phyloP scores from a whole-genome alignment of 2,329 filamentous ascomycete genomes.

The Fusarium austroafricanum region DNA sequence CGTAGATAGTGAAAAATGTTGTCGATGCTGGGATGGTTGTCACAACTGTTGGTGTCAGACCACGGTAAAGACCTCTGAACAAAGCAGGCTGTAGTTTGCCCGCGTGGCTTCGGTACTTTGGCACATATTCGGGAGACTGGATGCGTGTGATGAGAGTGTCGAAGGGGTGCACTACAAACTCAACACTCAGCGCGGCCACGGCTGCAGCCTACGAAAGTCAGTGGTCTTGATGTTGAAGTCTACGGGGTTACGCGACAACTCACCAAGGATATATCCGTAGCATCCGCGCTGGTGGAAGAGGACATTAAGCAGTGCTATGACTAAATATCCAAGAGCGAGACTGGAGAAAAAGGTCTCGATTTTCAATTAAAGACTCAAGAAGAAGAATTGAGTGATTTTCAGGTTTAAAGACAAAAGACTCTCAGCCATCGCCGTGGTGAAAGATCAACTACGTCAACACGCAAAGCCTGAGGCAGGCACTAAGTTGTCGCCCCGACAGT shows the following conservation, averaged over 20 bases:
- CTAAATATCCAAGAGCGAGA: not conserved
- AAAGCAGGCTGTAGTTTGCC: constrained; percentile 15
- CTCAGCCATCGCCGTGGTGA: not conserved
- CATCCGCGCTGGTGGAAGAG: constrained; percentile 13
- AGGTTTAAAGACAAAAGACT: not conserved
- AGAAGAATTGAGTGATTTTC: not conserved
- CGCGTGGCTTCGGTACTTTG: constrained; percentile 2
- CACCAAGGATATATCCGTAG: constrained; percentile 24
- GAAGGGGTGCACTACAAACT: constrained; percentile 33
- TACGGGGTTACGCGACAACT: not conserved
- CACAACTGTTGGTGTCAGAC: constrained; percentile 19
- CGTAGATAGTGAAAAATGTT: constrained; percentile 32
- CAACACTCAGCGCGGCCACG: constrained; percentile 19
- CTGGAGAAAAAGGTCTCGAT: not conserved
- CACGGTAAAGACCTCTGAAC: constrained; percentile 23
- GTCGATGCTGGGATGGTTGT: constrained; percentile 28
- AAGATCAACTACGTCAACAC: constrained; percentile 27
- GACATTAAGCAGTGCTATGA: constrained; percentile 3
- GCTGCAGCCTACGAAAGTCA: constrained; percentile 8
- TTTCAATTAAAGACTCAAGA: rapidly evolving
- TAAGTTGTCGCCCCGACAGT: not conserved
- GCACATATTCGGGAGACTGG: constrained; percentile 25
- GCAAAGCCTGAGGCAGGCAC: not conserved
- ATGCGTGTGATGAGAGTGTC: constrained; percentile 32
- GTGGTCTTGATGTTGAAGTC: rapidly evolving